Percentiles rank a stretch among this genome's conserved stretches.
Evolutionary conservation across 768 basidiomycete species (phyloP).

Genomic region (Pholiota conissans): DNA sequence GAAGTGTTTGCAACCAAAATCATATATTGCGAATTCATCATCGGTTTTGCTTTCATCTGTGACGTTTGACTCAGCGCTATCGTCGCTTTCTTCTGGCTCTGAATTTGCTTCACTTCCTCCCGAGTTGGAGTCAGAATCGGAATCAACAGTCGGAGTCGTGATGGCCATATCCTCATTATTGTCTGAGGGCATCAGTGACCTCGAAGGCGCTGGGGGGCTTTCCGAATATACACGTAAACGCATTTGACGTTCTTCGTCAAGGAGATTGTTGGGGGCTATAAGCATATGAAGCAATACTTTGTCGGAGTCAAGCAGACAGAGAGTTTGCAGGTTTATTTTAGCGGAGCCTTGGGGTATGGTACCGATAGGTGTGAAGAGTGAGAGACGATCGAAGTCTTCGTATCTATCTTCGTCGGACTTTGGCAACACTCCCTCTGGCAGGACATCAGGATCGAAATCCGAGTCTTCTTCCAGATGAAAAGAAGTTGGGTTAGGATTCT

Average conservation of each 20-base stretch:
- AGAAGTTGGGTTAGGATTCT: neutral
- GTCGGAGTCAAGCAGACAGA: neutral
- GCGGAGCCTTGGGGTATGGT: neutral
- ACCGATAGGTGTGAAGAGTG: neutral
- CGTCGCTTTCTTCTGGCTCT: no score
- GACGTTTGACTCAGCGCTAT: no score
- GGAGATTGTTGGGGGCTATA: neutral
- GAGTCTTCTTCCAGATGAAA: neutral
- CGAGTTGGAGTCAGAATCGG: no score
- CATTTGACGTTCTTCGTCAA: neutral
- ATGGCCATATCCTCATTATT: neutral
- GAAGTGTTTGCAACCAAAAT: no score
- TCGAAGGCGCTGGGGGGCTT: neutral
- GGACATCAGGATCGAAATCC: no score
- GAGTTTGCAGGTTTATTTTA: neutral
- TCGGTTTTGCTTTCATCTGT: no score
- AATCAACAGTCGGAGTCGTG: no score
- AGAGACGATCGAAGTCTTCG: neutral
- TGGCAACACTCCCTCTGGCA: no score
- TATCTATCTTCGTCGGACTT: neutral
- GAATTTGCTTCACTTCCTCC: no score
- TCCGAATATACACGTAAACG: no score
- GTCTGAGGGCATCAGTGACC: neutral
- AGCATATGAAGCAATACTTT: neutral
- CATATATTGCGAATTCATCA: neutral